Evolutionary conservation across 345 rosid species (phyloP).

Genomic region (Pelargonium nanum): DNA sequence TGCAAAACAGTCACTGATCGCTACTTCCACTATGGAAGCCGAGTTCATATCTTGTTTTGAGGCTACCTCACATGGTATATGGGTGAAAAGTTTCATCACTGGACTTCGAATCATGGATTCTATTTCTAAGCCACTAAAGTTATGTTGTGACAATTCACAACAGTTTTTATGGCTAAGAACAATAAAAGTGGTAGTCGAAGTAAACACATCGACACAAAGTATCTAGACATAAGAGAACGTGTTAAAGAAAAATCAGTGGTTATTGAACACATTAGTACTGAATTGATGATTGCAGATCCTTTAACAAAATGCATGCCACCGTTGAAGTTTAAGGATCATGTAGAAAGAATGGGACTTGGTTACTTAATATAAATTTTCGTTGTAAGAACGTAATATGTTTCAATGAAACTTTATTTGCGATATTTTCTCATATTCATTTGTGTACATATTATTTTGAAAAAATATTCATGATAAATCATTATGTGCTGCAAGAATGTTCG

Average conservation of each 20-base stretch:
- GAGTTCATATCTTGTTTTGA: background rate
- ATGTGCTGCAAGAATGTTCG: too few relatives aligned
- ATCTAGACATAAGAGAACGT: background rate
- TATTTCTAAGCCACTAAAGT: background rate
- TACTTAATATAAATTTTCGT: background rate
- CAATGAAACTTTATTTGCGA: background rate
- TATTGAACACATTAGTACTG: background rate
- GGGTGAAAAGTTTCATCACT: background rate
- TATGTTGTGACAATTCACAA: background rate
- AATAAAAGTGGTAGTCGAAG: background rate
- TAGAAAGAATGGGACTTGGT: background rate
- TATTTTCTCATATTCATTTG: background rate
- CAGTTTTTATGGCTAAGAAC: background rate
- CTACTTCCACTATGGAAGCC: background rate
- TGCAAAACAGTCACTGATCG: background rate
- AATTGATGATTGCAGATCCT: background rate
- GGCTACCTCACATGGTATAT: background rate
- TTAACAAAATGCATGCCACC: background rate
- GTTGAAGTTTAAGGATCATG: background rate
- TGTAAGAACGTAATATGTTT: background rate
- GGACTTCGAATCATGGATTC: background rate
- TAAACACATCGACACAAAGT: background rate
- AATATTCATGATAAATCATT: too few relatives aligned
- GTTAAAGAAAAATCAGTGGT: background rate
- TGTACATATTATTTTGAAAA: background rate